These are phyloP conservation scores for Nitzschia palea DNA, from an alignment of 108 stramenopile species.

Conservation along the genomic window DNA sequence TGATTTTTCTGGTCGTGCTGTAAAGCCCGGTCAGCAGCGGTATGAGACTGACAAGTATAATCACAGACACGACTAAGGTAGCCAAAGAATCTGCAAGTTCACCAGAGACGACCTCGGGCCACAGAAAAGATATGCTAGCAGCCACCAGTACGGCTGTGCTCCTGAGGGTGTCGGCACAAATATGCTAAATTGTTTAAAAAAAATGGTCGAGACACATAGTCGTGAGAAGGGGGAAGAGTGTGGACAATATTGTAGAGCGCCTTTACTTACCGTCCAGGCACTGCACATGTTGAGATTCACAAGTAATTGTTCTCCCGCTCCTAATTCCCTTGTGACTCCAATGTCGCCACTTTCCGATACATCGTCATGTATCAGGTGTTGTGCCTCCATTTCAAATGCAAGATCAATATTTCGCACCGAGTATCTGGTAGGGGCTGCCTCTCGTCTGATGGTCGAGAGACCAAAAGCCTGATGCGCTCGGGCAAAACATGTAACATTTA, in stretches of 20 bases:
- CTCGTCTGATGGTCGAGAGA: slow-evolving; percentile 5
- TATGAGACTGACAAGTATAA: slow-evolving; percentile 59
- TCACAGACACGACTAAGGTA: slow-evolving; percentile 62
- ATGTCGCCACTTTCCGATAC: not conserved
- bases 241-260: not conserved
- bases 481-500: slow-evolving; percentile 76
- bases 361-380: not conserved
- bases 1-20: slow-evolving; percentile 15
- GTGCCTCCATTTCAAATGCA: not conserved
- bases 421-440: not conserved
- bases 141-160: slow-evolving; percentile 74
- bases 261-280: slow-evolving; percentile 15
- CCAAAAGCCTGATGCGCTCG: slow-evolving; percentile 42
- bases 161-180: slow-evolving; percentile 78
- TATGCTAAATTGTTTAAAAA: slow-evolving; percentile 40
- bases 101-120: slow-evolving; percentile 45
- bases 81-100: slow-evolving; percentile 64
- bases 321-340: not conserved
- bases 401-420: not conserved
- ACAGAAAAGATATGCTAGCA: slow-evolving; percentile 38
- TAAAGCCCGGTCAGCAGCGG: slow-evolving; percentile 58
- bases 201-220: not conserved
- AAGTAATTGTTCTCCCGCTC: not conserved
- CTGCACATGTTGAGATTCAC: slow-evolving; percentile 21
- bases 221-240: not conserved